Base-by-base conservation (phyloP, 306 rosid species). In the Vigna hirtella region DNA sequence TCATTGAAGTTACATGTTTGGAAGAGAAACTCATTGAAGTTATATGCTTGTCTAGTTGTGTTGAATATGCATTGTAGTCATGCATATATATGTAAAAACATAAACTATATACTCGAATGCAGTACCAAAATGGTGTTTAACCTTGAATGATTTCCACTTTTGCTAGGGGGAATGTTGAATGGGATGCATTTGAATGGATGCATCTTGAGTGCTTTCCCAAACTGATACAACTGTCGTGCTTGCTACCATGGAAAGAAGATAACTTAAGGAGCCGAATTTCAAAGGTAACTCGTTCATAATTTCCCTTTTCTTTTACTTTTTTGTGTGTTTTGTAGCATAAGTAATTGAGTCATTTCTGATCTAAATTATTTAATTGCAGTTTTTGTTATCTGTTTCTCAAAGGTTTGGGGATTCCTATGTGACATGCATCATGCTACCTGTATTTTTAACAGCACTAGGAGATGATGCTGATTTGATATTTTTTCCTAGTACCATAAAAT, bases 141-240 rank as follows among this genome's bases (percentile, higher is more conserved):
- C 85, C 42, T 61, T 72, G 22, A 68, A 47, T 76, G 78, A 71
- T 83, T 74, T 86, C 68, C 42, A 57, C 72, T 67, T 77, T 57
- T 90, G 36, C 22, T 77, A 95, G 98, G 88, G 93, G 88, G 79
- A 83, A 77, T 81, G 83, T 84, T 71, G 90, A 85, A 73, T 92
- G 96, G 97, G 89, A 91, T 76, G 88, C 88, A 72, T 92, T 95
- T 82, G 98, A 95, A 78, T 95, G 98, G 98, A 78, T 95, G 87
- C 98, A 95, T 85, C 86, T 70, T 47, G 92, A 91, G 70, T 95
- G 98, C 88, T 85, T 95, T 82, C 97, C 98, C 72, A 88, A 86
- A 81, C 85, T 95, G 84, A 87, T 95, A 74, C 92, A 89, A 66
- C 86, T 95, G 66, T 88, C 93, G 57, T 89, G 96, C 87, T 86